Evolutionary conservation across 345 rosid genomes (phyloP).

Genomic region (Gossypium australe): DNA sequence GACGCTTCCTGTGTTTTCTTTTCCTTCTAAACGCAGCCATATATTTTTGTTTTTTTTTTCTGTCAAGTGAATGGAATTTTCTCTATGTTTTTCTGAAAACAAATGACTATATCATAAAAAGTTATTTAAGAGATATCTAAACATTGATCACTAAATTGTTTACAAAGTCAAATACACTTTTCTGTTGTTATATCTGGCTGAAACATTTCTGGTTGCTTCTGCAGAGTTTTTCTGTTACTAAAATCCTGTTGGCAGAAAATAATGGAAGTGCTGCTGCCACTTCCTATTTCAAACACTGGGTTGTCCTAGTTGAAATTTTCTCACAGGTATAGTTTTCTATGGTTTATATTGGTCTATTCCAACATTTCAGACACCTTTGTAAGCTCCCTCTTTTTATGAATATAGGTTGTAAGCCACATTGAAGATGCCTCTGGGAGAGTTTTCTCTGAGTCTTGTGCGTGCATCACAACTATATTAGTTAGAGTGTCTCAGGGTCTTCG

Average conservation of each 20-base stretch:
- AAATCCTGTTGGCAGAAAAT: slow-evolving; percentile 48
- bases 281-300: slow-evolving; percentile 81
- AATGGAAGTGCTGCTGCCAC: slow-evolving; percentile 36
- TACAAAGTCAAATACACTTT: neutral
- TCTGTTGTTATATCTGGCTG: slow-evolving; percentile 1
- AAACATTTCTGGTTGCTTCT: slow-evolving; percentile 5
- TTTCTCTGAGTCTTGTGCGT: slow-evolving; percentile 63
- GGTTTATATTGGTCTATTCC: slow-evolving; percentile 8
- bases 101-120: neutral
- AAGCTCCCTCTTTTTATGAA: slow-evolving; percentile 16
- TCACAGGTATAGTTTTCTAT: slow-evolving; percentile 51
- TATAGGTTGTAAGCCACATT: slow-evolving; percentile 57
- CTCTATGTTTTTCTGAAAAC: neutral
- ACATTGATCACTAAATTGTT: neutral
- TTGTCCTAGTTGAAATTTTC: slow-evolving; percentile 72
- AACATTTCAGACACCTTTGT: neutral
- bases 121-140: slow-evolving; percentile 2
- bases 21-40: neutral
- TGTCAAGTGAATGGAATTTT: neutral
- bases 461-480: slow-evolving; percentile 55
- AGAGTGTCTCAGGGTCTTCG: slow-evolving; percentile 53
- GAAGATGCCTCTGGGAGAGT: slow-evolving; percentile 66
- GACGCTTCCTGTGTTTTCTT: neutral
- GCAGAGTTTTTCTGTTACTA: slow-evolving; percentile 75
- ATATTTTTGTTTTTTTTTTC: neutral